These are phyloP conservation scores for Colletotrichum sp. DNA, from an alignment of 2,329 filamentous ascomycete species.

Conservation along the genomic window DNA sequence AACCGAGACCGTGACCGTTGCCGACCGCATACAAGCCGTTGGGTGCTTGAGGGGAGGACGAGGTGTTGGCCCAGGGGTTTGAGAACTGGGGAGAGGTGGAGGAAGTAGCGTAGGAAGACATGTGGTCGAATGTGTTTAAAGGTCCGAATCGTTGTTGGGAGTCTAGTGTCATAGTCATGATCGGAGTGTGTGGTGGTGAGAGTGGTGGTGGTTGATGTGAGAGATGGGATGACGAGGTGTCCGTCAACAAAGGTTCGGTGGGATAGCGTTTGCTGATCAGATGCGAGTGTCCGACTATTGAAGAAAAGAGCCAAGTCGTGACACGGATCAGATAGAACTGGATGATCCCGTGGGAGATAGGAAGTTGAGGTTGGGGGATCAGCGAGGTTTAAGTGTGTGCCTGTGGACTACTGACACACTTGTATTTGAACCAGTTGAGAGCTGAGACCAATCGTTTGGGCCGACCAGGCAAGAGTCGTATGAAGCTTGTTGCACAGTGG, in stretches of 20 bases:
- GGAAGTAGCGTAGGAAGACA: conserved; percentile 67
- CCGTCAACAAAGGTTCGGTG: conserved; percentile 27
- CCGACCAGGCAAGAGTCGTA: conserved; percentile 40
- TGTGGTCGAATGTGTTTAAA: conserved; percentile 76
- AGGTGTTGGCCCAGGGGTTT: conserved; percentile 81
- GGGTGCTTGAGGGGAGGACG: conserved; percentile 48
- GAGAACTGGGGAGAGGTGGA: conserved; percentile 78
- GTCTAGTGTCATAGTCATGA: conserved; percentile 96
- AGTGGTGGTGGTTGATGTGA: background rate
- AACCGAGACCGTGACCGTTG: conserved; percentile 59
- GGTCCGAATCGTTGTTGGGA: conserved; percentile 80
- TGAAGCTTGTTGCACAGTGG: conserved; percentile 48
- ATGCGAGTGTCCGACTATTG: conserved; percentile 50
- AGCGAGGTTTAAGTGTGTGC: conserved; percentile 49
- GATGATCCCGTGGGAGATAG: conserved; percentile 32
- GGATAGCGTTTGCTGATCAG: conserved; percentile 53
- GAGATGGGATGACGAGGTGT: conserved; percentile 15
- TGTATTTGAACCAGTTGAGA: conserved; percentile 31
- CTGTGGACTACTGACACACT: conserved; percentile 24
- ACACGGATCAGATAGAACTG: conserved; percentile 36
- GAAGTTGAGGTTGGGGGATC: conserved; percentile 52
- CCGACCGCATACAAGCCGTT: conserved; percentile 65
- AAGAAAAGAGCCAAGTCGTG: conserved; percentile 48
- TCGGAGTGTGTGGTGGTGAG: conserved; percentile 32
- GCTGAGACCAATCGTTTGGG: conserved; percentile 43